A percentile compares a stretch with the other conserved stretches of the same genome.
Evolutionary conservation across 306 rosid species (phyloP).

Genomic region (Trifolium fragiferum): DNA sequence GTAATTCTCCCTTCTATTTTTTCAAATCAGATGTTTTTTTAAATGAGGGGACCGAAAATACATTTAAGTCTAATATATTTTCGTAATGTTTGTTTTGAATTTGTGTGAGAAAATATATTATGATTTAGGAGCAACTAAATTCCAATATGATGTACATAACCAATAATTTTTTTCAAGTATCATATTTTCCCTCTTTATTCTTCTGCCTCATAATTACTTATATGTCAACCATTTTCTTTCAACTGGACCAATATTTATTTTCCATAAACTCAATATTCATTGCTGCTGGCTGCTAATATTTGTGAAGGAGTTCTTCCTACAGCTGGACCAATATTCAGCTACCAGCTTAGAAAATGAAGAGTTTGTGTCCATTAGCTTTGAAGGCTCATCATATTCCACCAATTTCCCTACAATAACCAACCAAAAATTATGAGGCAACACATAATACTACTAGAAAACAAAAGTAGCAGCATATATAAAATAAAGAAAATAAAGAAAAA

Average conservation of each 20-base stretch:
- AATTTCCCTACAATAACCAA: constrained; percentile 55
- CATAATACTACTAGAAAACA: not conserved
- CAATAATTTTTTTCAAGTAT: too few relatives aligned
- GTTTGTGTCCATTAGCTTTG: constrained; percentile 61
- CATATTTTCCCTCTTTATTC: too few relatives aligned
- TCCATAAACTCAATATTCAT: constrained; percentile 16
- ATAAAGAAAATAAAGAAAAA: not conserved
- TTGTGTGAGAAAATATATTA: too few relatives aligned
- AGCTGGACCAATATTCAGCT: constrained; percentile 82
- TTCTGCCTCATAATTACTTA: too few relatives aligned
- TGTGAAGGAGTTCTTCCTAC: constrained; percentile 46
- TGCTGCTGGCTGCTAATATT: constrained; percentile 7
- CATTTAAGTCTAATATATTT: too few relatives aligned
- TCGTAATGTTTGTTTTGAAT: too few relatives aligned
- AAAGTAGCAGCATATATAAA: not conserved
- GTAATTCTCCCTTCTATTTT: too few relatives aligned
- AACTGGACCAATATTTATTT: not conserved
- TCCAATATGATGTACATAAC: too few relatives aligned
- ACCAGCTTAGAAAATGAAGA: constrained; percentile 81
- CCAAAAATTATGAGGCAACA: not conserved
- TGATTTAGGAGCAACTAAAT: too few relatives aligned
- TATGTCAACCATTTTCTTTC: too few relatives aligned
- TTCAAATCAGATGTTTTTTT: too few relatives aligned
- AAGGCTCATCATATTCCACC: constrained; percentile 77
- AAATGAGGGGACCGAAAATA: too few relatives aligned